A percentile compares a stretch with the other conserved stretches of the same genome.
Conservation (phyloP, 1,139 yeast species). For the Wickerhamomyces sp. region DNA sequence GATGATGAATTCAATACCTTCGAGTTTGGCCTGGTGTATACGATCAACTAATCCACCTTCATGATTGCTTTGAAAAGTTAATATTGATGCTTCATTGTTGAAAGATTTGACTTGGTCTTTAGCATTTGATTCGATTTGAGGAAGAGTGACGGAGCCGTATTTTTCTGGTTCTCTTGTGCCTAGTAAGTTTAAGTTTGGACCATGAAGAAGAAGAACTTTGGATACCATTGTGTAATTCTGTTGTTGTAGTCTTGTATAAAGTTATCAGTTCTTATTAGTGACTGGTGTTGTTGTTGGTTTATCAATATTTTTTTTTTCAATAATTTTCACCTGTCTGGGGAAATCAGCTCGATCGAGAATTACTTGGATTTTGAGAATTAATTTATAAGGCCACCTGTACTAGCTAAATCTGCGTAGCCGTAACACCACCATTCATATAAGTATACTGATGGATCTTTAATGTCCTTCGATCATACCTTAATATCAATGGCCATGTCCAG, state of each 20-base stretch:
- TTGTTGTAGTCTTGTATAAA: not conserved
- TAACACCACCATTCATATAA: too few species aligned
- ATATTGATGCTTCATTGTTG: slow-evolving; percentile 18
- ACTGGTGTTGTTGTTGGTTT: not conserved
- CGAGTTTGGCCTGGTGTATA: slow-evolving; percentile 39
- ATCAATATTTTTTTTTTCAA: not conserved
- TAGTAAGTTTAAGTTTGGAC: slow-evolving; percentile 43
- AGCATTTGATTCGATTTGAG: slow-evolving; percentile 39
- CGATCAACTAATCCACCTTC: slow-evolving; percentile 45
- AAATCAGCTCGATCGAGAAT: too few species aligned
- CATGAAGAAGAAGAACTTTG: slow-evolving; percentile 40
- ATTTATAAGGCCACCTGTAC: not conserved
- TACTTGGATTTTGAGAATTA: too few species aligned
- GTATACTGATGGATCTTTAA: too few species aligned
- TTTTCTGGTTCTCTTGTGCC: slow-evolving; percentile 48
- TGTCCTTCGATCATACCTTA: too few species aligned
- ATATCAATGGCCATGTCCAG: too few species aligned
- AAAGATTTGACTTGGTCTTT: slow-evolving; percentile 33
- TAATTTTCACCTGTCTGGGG: not conserved
- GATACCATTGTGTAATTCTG: slow-evolving; percentile 9
- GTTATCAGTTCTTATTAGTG: too few species aligned
- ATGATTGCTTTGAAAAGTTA: slow-evolving; percentile 37
- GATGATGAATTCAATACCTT: slow-evolving; percentile 31
- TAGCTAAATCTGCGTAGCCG: too few species aligned
- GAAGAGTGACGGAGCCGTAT: slow-evolving; percentile 41